Conservation (phyloP, 2,329 filamentous ascomycete genomes). For the Cordyceps militaris region DNA sequence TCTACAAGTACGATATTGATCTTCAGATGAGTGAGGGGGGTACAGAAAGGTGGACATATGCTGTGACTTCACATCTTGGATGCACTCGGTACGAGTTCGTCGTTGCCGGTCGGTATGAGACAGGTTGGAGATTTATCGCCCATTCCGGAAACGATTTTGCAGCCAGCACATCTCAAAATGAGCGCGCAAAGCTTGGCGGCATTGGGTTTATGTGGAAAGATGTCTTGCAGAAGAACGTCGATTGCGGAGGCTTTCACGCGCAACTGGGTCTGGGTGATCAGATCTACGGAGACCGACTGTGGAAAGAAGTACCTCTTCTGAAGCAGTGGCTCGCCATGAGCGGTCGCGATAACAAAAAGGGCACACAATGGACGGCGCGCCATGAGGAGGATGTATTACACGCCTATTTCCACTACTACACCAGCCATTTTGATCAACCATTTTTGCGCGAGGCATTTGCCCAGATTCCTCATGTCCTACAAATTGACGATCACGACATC, state of each 20-base stretch:
- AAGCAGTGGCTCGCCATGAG: slow-evolving; percentile 94
- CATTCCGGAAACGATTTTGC: slow-evolving; percentile 97
- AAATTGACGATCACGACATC: slow-evolving; percentile 95
- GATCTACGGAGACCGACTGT: slow-evolving; percentile 89
- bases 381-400: slow-evolving; percentile 94
- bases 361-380: slow-evolving; percentile 82
- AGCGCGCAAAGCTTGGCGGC: slow-evolving; percentile 78
- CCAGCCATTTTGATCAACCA: slow-evolving; percentile 95
- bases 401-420: slow-evolving; percentile 98
- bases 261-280: slow-evolving; percentile 90
- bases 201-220: slow-evolving; percentile 99
- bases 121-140: slow-evolving; percentile 90
- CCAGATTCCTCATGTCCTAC: slow-evolving; percentile 88
- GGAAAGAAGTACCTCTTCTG: slow-evolving; percentile 89
- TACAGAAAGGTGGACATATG: slow-evolving; percentile 91
- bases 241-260: slow-evolving; percentile 91
- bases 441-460: slow-evolving; percentile 92
- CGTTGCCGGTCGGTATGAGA: slow-evolving; percentile 83
- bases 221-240: slow-evolving; percentile 92
- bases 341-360: slow-evolving; percentile 88
- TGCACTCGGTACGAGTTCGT: slow-evolving; percentile 98
- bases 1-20: slow-evolving; percentile 91
- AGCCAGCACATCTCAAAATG: slow-evolving; percentile 75
- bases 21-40: slow-evolving; percentile 79
- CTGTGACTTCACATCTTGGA: slow-evolving; percentile 90